Conservation (phyloP, 225 moss, liverwort and hornwort species). For the Pseudoscleropodium purum region DNA sequence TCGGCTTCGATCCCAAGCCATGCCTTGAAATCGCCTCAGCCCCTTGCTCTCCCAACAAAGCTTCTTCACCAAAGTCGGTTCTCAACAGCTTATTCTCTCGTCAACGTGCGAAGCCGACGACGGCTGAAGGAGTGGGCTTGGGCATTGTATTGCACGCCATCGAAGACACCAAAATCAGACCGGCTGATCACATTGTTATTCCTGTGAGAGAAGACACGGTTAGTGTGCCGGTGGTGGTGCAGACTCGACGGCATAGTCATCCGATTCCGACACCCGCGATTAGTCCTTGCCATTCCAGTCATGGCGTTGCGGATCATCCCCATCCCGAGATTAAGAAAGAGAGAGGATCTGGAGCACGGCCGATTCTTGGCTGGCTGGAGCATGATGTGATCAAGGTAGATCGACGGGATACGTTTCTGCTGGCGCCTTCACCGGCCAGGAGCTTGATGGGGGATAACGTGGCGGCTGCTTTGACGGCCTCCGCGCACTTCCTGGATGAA, state of each 20-base stretch:
- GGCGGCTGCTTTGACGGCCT: slow-evolving; percentile 15
- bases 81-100: slow-evolving; percentile 64
- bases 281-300: slow-evolving; percentile 22
- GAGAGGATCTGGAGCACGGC: not conserved
- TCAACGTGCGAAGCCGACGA: slow-evolving; percentile 30
- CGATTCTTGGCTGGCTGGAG: slow-evolving; percentile 30
- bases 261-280: slow-evolving; percentile 40
- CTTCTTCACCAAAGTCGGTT: slow-evolving; percentile 59
- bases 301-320: not conserved
- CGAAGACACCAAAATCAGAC: slow-evolving; percentile 22
- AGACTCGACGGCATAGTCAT: slow-evolving; percentile 24
- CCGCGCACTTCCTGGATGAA: slow-evolving; percentile 60
- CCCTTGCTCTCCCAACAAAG: slow-evolving; percentile 26
- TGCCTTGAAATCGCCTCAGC: not conserved
- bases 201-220: slow-evolving; percentile 13
- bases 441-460: not conserved
- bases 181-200: slow-evolving; percentile 21
- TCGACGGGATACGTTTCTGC: slow-evolving; percentile 28
- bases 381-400: slow-evolving; percentile 41
- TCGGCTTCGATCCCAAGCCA: slow-evolving; percentile 87
- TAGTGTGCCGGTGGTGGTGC: not conserved
- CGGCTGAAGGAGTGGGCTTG: slow-evolving; percentile 58
- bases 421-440: slow-evolving; percentile 7
- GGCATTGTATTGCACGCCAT: slow-evolving; percentile 53
- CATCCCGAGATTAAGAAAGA: not conserved